phyloP scores from a whole-genome alignment of 192 early-diverging fungal species.

The Rhizophagus clarus region DNA sequence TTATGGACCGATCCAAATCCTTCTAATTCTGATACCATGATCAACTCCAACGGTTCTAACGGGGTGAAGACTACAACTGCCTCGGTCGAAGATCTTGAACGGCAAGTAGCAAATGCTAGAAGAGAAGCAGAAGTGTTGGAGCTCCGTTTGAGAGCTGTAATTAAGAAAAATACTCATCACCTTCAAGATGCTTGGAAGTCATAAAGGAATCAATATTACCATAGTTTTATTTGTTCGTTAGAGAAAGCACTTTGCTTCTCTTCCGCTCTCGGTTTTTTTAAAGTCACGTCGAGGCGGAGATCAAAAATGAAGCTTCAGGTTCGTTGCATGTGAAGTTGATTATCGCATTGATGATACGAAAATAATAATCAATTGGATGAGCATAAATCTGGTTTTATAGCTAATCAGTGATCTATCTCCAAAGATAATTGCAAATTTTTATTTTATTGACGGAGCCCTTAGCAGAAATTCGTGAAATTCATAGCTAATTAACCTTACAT shows the following conservation, averaged over 20 bases:
- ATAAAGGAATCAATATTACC: not conserved
- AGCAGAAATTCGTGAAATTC: not conserved
- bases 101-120: conserved; percentile 35
- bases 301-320: not conserved
- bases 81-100: conserved; percentile 34
- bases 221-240: not conserved
- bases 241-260: not conserved
- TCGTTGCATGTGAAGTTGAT: not conserved
- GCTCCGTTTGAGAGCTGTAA: conserved; percentile 32
- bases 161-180: conserved; percentile 35
- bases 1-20: not conserved
- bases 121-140: conserved; percentile 31
- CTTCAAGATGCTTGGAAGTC: conserved; percentile 28
- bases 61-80: not conserved
- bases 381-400: not conserved
- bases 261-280: not conserved
- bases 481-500: not conserved
- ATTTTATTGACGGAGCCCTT: not conserved
- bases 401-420: too few relatives aligned
- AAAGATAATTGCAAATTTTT: not conserved
- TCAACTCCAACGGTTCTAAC: not conserved
- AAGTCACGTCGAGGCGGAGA: not conserved
- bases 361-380: not conserved
- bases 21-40: conserved; percentile 5
- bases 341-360: not conserved